phyloP scores from a whole-genome alignment of 768 basidiomycete genomes.

The Antrodiella citrinella region DNA sequence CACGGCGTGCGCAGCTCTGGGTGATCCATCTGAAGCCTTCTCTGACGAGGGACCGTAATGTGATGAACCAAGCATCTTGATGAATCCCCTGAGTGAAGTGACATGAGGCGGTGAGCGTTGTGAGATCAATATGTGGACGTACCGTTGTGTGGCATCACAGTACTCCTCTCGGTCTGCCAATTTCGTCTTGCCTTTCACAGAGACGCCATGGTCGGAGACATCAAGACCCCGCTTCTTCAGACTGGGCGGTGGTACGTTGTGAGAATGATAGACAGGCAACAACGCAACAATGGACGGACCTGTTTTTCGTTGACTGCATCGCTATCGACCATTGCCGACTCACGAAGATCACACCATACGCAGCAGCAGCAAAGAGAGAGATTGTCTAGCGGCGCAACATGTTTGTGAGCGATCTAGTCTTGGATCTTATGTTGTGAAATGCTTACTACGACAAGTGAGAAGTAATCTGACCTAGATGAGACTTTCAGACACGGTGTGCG shows the following conservation, averaged over 20 bases:
- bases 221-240: conserved; percentile 10
- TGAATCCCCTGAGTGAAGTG: conserved; percentile 8
- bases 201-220: conserved; percentile 8
- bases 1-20: not conserved
- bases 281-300: not conserved
- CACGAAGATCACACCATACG: not conserved
- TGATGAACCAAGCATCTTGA: conserved; percentile 8
- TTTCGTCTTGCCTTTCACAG: conserved; percentile 7
- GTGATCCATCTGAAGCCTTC: not conserved
- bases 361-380: not conserved
- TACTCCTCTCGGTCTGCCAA: conserved; percentile 9
- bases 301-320: not conserved
- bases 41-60: conserved; percentile 2
- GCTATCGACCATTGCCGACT: not conserved
- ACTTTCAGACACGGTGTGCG: too few relatives aligned
- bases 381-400: not conserved
- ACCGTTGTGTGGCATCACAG: conserved; percentile 14
- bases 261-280: not conserved
- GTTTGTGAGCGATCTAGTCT: not conserved
- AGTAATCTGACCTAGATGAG: not conserved
- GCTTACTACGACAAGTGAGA: not conserved
- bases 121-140: not conserved
- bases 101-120: not conserved
- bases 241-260: not conserved
- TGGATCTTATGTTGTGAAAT: too few relatives aligned